Percentiles rank a stretch among this genome's conserved stretches.
Conservation (phyloP, 1,284 basidiomycete genomes). For the Cryptococcus jaspeensis region DNA sequence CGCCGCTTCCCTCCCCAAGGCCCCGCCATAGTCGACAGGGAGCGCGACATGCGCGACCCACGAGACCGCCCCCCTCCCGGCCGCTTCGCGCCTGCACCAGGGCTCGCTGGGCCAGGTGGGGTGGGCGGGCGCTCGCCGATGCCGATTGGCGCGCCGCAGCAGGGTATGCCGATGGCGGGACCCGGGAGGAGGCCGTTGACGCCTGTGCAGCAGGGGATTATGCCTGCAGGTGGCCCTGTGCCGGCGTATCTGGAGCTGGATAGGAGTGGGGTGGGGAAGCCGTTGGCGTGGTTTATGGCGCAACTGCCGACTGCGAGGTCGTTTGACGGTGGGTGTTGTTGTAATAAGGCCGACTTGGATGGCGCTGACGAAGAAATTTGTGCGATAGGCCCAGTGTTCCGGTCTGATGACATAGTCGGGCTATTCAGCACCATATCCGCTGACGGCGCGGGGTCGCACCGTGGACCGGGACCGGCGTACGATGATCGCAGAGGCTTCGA, state of each 20-base stretch:
- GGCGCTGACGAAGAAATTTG: neutral
- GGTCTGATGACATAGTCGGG: conserved; percentile 80
- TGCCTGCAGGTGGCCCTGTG: neutral
- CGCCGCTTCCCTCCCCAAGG: conserved; percentile 4
- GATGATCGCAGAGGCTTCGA: too few species aligned
- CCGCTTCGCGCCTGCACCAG: neutral
- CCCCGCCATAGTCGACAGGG: conserved; percentile 3
- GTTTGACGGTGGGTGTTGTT: conserved; percentile 71
- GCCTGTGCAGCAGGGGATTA: neutral
- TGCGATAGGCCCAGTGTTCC: conserved; percentile 71
- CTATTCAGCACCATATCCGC: conserved; percentile 49
- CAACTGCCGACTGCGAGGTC: conserved; percentile 65
- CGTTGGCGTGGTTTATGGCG: conserved; percentile 76
- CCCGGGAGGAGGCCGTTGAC: neutral
- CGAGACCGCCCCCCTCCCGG: neutral
- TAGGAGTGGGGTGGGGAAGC: conserved; percentile 61
- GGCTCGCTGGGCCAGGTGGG: too few species aligned
- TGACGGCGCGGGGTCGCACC: conserved; percentile 6
- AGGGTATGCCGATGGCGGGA: too few species aligned
- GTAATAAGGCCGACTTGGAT: neutral
- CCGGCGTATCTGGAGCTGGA: conserved; percentile 45
- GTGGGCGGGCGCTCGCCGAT: neutral
- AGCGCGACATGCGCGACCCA: neutral
- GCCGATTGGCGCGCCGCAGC: too few species aligned
- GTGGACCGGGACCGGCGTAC: neutral